Conservation (phyloP, 805 yeast species). For the Saccharomycopsis oosterbeekiorum region DNA sequence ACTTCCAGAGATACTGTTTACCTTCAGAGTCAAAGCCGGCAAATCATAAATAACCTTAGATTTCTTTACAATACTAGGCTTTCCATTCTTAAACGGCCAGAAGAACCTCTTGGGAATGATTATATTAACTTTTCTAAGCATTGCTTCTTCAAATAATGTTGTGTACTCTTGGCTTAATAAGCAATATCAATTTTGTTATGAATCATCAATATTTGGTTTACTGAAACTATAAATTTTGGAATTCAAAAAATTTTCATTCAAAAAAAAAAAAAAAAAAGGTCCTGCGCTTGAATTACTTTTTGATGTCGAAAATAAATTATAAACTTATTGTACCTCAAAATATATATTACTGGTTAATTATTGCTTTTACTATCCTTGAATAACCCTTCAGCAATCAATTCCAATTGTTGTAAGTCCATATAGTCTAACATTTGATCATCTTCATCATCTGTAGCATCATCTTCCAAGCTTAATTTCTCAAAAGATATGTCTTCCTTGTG, state of each 20-base stretch:
- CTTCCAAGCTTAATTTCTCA: constrained; percentile 15
- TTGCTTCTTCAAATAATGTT: not conserved
- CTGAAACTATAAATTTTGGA: not conserved
- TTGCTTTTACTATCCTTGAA: constrained; percentile 7
- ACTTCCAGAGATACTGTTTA: not conserved
- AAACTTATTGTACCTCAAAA: not conserved
- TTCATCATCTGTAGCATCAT: constrained; percentile 5
- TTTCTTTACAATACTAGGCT: not conserved
- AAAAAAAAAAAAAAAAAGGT: not conserved
- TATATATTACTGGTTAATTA: not conserved
- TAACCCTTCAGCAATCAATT: constrained; percentile 15
- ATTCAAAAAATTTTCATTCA: not conserved
- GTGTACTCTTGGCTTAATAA: no score
- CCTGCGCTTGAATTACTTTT: not conserved
- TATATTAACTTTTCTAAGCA: not conserved
- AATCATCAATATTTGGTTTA: no score
- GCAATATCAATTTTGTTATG: no score
- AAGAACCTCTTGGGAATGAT: not conserved
- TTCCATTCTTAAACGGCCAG: not conserved
- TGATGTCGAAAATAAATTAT: not conserved
- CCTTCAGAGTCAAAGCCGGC: not conserved
- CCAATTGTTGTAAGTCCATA: constrained; percentile 8
- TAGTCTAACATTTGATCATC: constrained; percentile 6
- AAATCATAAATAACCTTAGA: not conserved
- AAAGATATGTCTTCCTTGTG: constrained; percentile 8